Evolutionary conservation across 2,329 filamentous ascomycete genomes (phyloP).

Genomic region (Ceratocystiopsis minuta): DNA sequence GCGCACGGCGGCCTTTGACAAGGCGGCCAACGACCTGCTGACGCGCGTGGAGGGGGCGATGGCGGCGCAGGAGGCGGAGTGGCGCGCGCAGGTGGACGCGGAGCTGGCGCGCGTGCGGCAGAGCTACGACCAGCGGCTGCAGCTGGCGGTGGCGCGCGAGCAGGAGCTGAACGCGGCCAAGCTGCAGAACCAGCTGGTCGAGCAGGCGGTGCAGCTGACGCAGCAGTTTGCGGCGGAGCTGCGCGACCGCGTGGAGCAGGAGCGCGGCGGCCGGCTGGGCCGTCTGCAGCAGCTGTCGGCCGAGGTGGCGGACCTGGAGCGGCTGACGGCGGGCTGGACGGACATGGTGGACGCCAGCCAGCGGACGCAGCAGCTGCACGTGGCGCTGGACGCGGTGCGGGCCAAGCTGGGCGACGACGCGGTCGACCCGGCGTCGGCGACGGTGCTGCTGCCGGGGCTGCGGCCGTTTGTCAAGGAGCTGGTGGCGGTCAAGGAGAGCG

Average conservation of each 20-base stretch:
- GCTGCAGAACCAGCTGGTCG: conserved; percentile 66
- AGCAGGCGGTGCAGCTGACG: conserved; percentile 82
- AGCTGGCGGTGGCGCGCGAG: conserved; percentile 61
- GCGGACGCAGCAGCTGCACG: conserved; percentile 87
- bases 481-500: conserved; percentile 85
- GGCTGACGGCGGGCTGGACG: conserved; percentile 78
- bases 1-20: conserved; percentile 62
- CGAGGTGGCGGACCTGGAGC: conserved; percentile 68
- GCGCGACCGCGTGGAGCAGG: conserved; percentile 64
- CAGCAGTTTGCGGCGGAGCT: conserved; percentile 67
- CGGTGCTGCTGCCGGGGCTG: conserved; percentile 38
- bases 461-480: conserved; percentile 83
- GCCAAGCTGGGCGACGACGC: not conserved
- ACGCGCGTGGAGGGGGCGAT: conserved; percentile 73
- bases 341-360: conserved; percentile 78
- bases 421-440: not conserved
- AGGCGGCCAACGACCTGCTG: conserved; percentile 73
- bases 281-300: conserved; percentile 66
- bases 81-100: conserved; percentile 70
- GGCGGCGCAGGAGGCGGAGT: conserved; percentile 60
- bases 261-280: conserved; percentile 72
- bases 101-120: conserved; percentile 67
- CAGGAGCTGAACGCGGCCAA: conserved; percentile 67
- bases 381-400: conserved; percentile 31
- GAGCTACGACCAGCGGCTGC: conserved; percentile 63